A percentile compares a stretch with the other conserved stretches of the same genome.
phyloP scores from a whole-genome alignment of 306 rosid genomes.

The Castanea mollissima region DNA sequence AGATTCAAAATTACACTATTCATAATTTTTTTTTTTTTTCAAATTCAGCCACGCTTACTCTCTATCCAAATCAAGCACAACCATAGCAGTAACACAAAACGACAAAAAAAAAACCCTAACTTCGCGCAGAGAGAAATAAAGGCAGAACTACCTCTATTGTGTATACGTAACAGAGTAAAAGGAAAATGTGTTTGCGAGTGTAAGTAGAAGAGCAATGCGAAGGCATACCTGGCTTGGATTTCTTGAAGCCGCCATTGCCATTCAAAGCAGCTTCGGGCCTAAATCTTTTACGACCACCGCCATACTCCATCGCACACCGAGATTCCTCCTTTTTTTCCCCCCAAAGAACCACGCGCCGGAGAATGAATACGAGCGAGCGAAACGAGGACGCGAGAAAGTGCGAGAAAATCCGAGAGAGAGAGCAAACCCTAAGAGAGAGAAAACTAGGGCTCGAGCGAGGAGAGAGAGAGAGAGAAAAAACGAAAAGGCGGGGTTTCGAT shows the following conservation, averaged over 20 bases:
- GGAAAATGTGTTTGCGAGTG: no score
- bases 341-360: not conserved
- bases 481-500: not conserved
- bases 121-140: not conserved
- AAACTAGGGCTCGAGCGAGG: not conserved
- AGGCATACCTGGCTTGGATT: conserved; percentile 57
- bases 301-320: conserved; percentile 41
- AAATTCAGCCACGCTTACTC: not conserved
- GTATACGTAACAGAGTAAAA: not conserved
- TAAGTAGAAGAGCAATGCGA: not conserved
- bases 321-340: not conserved
- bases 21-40: no score
- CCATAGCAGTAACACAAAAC: not conserved
- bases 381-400: not conserved
- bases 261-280: conserved; percentile 58
- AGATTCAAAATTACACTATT: not conserved
- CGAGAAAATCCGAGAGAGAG: not conserved
- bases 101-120: not conserved
- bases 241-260: conserved; percentile 75
- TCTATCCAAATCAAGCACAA: not conserved
- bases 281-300: conserved; percentile 61
- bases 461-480: not conserved
- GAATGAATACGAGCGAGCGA: not conserved
- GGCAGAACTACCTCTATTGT: not conserved
- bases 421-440: not conserved